phyloP scores from a whole-genome alignment of 331 rosid genomes.

The Acacia pycnantha region DNA sequence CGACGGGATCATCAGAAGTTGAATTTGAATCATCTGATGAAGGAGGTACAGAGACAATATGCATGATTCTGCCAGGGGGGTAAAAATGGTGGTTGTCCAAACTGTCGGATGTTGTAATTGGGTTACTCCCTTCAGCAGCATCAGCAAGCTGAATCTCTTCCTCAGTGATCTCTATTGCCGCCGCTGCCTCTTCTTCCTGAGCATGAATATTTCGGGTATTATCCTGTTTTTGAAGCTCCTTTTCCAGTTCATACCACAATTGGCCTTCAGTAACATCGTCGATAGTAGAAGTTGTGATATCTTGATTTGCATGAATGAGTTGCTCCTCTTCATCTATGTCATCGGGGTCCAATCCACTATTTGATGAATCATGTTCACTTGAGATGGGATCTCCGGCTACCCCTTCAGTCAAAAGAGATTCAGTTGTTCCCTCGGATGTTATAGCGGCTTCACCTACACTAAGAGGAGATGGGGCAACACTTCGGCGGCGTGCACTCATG shows the following conservation, averaged over 20 bases:
- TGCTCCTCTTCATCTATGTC: slow-evolving; percentile 84
- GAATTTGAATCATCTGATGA: slow-evolving; percentile 37
- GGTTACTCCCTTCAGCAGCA: slow-evolving; percentile 59
- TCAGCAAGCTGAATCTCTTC: slow-evolving; percentile 69
- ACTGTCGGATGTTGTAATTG: slow-evolving; percentile 55
- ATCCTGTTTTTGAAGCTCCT: slow-evolving; percentile 76
- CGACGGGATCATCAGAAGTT: slow-evolving; percentile 38
- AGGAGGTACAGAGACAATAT: slow-evolving; percentile 55
- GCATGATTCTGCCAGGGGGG: slow-evolving; percentile 98
- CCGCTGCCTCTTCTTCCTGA: slow-evolving; percentile 72
- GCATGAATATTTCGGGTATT: slow-evolving; percentile 39
- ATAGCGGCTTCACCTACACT: slow-evolving; percentile 46
- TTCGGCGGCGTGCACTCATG: slow-evolving; percentile 91
- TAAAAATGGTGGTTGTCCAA: slow-evolving; percentile 72
- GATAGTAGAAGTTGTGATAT: slow-evolving; percentile 38
- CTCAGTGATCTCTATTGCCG: slow-evolving; percentile 68
- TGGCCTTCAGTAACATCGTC: slow-evolving; percentile 74
- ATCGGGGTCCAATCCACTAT: slow-evolving; percentile 61
- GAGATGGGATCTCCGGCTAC: slow-evolving; percentile 23
- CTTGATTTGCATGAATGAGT: slow-evolving; percentile 46
- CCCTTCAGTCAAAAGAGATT: slow-evolving; percentile 38
- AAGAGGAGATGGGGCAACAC: slow-evolving; percentile 44
- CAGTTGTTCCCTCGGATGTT: slow-evolving; percentile 42
- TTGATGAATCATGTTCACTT: slow-evolving; percentile 41
- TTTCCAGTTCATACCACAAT: slow-evolving; percentile 84